Percentiles rank a stretch among this genome's conserved stretches.
Conservation (phyloP, 495 filamentous ascomycete species). For the Podospora pseudoanserina region DNA sequence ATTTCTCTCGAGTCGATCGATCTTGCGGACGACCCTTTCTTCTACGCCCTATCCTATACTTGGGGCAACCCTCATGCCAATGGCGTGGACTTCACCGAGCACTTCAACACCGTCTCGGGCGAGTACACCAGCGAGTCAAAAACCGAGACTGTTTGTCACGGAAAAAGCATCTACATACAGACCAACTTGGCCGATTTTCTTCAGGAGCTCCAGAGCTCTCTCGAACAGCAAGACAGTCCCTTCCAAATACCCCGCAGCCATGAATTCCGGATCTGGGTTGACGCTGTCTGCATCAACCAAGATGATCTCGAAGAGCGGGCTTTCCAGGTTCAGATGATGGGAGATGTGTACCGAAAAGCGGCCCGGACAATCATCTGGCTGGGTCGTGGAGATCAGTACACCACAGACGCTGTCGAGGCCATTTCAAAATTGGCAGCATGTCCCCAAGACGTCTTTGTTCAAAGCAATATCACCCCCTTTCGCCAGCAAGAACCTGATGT, state of each 20-base stretch:
- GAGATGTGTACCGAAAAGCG: conserved; percentile 33
- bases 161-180: not conserved
- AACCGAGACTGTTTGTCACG: not conserved
- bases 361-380: conserved; percentile 35
- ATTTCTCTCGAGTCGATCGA: not conserved
- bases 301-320: conserved; percentile 28
- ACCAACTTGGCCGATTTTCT: not conserved
- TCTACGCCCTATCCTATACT: conserved; percentile 11
- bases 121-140: conserved; percentile 9
- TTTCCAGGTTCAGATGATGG: conserved; percentile 37
- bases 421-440: conserved; percentile 8
- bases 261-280: conserved; percentile 25
- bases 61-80: conserved; percentile 17
- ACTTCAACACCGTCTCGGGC: conserved; percentile 10
- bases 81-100: conserved; percentile 14
- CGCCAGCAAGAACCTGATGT: not conserved
- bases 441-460: not conserved
- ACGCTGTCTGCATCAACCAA: conserved; percentile 43
- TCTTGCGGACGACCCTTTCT: not conserved
- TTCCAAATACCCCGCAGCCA: not conserved
- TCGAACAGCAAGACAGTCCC: not conserved
- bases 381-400: conserved; percentile 20
- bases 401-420: not conserved
- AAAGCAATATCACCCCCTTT: not conserved
- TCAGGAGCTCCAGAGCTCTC: not conserved